Conservation (phyloP, 345 rosid species). For the Laguncularia racemosa region DNA sequence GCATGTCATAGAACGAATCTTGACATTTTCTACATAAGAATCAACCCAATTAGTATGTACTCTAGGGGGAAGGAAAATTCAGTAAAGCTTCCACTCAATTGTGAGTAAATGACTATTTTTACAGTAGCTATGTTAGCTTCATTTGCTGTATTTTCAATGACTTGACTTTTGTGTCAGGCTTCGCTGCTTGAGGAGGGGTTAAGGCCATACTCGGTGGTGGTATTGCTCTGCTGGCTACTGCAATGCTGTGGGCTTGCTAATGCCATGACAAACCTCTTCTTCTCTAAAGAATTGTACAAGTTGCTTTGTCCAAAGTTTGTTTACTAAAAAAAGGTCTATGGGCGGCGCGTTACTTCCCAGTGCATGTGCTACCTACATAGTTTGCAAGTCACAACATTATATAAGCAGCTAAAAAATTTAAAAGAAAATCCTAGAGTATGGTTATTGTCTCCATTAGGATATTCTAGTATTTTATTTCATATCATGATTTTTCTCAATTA, state of each 20-base stretch:
- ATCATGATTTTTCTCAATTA: too few species aligned
- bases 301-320: slow-evolving; percentile 32
- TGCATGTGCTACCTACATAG: slow-evolving; percentile 49
- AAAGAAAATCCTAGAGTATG: background rate
- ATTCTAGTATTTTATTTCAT: too few species aligned
- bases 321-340: too few species aligned
- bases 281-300: slow-evolving; percentile 31
- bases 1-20: too few species aligned
- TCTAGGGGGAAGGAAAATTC: too few species aligned
- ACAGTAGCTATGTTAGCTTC: too few species aligned
- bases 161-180: slow-evolving; percentile 15
- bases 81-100: too few species aligned
- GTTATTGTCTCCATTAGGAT: too few species aligned
- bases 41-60: too few species aligned
- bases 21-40: too few species aligned
- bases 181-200: slow-evolving; percentile 55
- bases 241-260: slow-evolving; percentile 27
- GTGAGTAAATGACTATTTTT: too few species aligned
- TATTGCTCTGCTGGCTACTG: slow-evolving; percentile 22
- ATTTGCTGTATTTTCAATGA: too few species aligned
- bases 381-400: background rate
- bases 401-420: background rate
- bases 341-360: slow-evolving; percentile 53
- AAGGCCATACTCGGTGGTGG: slow-evolving; percentile 53
- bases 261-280: slow-evolving; percentile 33